A percentile compares a stretch with the other conserved stretches of the same genome.
Evolutionary conservation across 2,329 filamentous ascomycete species (phyloP).

Genomic region (Huntiella savannae): DNA sequence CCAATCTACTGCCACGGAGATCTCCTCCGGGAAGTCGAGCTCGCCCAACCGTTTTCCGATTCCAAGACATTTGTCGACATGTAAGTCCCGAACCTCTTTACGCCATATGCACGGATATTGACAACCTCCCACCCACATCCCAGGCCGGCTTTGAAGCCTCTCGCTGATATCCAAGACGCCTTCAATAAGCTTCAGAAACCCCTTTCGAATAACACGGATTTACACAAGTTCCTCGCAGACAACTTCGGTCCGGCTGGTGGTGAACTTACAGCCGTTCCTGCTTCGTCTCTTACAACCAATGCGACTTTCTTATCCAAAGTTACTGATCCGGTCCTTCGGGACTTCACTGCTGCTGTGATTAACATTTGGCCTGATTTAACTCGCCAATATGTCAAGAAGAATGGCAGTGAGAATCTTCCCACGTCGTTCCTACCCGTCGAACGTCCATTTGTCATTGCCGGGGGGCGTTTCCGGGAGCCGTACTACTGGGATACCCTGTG

Average conservation of each 20-base stretch:
- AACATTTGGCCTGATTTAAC: conserved; percentile 52
- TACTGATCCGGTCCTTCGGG: conserved; percentile 35
- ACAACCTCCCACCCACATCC: conserved; percentile 9
- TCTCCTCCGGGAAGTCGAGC: conserved; percentile 40
- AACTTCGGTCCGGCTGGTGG: conserved; percentile 46
- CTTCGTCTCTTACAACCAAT: conserved; percentile 32
- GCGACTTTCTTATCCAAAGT: conserved; percentile 38
- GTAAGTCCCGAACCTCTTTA: conserved; percentile 20
- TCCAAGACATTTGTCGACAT: conserved; percentile 57
- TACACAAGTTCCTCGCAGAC: conserved; percentile 40
- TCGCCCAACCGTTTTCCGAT: conserved; percentile 44
- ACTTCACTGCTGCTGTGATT: conserved; percentile 45
- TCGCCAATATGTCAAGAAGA: conserved; percentile 33
- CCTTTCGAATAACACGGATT: conserved; percentile 40
- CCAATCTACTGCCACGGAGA: conserved; percentile 49
- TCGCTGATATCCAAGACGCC: conserved; percentile 40
- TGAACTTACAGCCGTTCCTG: conserved; percentile 37
- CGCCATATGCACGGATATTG: conserved; percentile 1
- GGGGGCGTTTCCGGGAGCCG: conserved; percentile 50
- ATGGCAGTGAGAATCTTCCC: conserved; percentile 38
- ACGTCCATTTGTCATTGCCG: conserved; percentile 50
- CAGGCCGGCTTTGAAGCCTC: conserved; percentile 39
- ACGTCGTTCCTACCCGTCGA: conserved; percentile 48
- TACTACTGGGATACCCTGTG: conserved; percentile 58
- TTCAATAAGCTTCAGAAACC: conserved; percentile 41